These are phyloP conservation scores for Dryas integrifolia DNA, from an alignment of 331 rosid species.

Conservation along the genomic window DNA sequence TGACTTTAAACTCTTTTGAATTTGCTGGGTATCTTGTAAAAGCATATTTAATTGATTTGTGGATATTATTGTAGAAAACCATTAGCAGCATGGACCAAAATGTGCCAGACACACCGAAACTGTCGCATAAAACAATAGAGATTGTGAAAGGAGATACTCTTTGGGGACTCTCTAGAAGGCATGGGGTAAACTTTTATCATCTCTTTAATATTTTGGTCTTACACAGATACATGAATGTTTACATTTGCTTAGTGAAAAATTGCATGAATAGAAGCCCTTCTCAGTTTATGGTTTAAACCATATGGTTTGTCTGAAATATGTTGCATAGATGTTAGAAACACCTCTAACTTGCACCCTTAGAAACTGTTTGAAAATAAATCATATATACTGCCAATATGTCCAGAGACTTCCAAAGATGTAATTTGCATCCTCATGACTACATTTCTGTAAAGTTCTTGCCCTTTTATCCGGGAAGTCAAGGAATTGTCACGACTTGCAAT, in stretches of 20 bases:
- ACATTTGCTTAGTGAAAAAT: not conserved
- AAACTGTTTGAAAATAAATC: not conserved
- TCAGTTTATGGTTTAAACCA: not conserved
- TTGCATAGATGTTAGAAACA: not conserved
- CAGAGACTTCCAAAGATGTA: not conserved
- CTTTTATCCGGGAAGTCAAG: not conserved
- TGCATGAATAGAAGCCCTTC: not conserved
- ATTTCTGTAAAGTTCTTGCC: not conserved
- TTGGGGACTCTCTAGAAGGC: constrained; percentile 32
- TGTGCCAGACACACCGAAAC: constrained; percentile 14
- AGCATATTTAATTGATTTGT: not conserved
- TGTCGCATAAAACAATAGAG: constrained; percentile 16
- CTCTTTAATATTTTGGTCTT: not conserved
- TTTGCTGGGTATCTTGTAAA: not conserved
- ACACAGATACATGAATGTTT: not conserved
- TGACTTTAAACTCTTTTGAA: not conserved
- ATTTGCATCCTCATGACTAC: not conserved
- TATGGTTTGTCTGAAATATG: not conserved
- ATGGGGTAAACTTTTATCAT: constrained; percentile 20
- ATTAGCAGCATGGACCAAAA: constrained; percentile 15
- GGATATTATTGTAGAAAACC: constrained; percentile 19
- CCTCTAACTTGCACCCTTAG: not conserved
- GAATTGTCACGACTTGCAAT: not conserved
- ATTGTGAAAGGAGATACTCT: constrained; percentile 37
- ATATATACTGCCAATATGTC: not conserved